Conservation (phyloP, 768 basidiomycete genomes). For the Leccinum olivaceopallidum region DNA sequence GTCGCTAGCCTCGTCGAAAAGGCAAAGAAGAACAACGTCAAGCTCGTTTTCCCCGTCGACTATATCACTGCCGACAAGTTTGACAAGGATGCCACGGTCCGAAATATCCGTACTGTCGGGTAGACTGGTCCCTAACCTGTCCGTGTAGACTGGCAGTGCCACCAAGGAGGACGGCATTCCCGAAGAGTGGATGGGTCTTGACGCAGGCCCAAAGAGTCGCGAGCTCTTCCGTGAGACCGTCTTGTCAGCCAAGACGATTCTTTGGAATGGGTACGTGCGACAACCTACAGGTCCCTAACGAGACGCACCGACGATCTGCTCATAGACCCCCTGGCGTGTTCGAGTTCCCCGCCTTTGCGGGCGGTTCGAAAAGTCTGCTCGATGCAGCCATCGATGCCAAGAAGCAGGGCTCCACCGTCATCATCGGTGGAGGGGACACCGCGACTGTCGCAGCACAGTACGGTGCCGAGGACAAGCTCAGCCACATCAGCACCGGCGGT, state of each 20-base stretch:
- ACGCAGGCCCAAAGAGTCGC: constrained; percentile 83
- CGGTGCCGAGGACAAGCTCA: constrained; percentile 81
- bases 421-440: constrained; percentile 94
- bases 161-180: constrained; percentile 89
- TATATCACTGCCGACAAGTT: constrained; percentile 96
- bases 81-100: constrained; percentile 83
- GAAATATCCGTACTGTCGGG: constrained; percentile 15
- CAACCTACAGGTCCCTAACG: not conserved
- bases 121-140: constrained; percentile 7
- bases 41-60: constrained; percentile 95
- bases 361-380: constrained; percentile 81
- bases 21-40: constrained; percentile 88
- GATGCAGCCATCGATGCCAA: constrained; percentile 88
- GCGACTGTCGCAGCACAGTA: constrained; percentile 95
- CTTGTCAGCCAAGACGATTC: constrained; percentile 87
- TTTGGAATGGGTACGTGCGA: constrained; percentile 84
- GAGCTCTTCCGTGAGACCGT: constrained; percentile 81
- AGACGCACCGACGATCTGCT: not conserved
- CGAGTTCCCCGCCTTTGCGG: constrained; percentile 91
- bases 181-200: constrained; percentile 93
- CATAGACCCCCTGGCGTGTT: constrained; percentile 95
- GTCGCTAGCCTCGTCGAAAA: constrained; percentile 84
- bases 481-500: constrained; percentile 96
- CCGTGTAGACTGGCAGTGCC: constrained; percentile 61
- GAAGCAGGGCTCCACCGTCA: constrained; percentile 83